These are phyloP conservation scores for Geotrichum ghanense DNA, from an alignment of 805 yeast genomes.

Conservation along the genomic window DNA sequence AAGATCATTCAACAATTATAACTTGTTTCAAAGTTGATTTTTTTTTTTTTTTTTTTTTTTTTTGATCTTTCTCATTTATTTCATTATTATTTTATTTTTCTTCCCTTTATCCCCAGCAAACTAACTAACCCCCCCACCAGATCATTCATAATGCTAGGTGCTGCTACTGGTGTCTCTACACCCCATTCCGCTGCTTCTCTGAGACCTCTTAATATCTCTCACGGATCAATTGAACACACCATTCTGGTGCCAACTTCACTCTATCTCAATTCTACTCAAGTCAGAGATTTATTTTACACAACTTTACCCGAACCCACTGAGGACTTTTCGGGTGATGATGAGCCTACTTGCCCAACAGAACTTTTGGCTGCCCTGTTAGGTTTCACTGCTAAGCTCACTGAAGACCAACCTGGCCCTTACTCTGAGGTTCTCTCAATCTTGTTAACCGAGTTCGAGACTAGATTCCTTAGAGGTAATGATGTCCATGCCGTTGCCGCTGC, in stretches of 20 bases:
- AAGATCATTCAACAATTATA: too few species aligned
- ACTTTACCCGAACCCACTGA: constrained; percentile 68
- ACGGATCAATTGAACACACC: constrained; percentile 82
- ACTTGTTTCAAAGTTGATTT: too few species aligned
- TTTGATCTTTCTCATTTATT: too few species aligned
- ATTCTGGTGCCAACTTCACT: constrained; percentile 74
- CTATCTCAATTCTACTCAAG: constrained; percentile 72
- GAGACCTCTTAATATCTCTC: constrained; percentile 75
- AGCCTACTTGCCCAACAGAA: constrained; percentile 80
- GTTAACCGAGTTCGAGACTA: constrained; percentile 72
- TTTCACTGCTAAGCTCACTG: constrained; percentile 26
- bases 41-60: too few species aligned
- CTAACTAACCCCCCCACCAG: neutral
- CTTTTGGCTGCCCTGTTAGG: constrained; percentile 78
- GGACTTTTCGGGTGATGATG: constrained; percentile 74
- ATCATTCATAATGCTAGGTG: constrained; percentile 2
- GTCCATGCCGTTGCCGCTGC: constrained; percentile 81
- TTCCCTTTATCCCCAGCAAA: neutral
- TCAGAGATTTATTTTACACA: constrained; percentile 75
- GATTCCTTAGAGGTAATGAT: constrained; percentile 64
- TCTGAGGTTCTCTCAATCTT: constrained; percentile 61
- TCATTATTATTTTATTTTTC: too few species aligned
- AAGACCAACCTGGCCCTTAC: constrained; percentile 39
- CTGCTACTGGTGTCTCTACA: constrained; percentile 30
- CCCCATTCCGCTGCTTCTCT: constrained; percentile 37